These are phyloP conservation scores for Oryza brachyantha DNA, from an alignment of 176 grass and related monocot species.

Conservation along the genomic window DNA sequence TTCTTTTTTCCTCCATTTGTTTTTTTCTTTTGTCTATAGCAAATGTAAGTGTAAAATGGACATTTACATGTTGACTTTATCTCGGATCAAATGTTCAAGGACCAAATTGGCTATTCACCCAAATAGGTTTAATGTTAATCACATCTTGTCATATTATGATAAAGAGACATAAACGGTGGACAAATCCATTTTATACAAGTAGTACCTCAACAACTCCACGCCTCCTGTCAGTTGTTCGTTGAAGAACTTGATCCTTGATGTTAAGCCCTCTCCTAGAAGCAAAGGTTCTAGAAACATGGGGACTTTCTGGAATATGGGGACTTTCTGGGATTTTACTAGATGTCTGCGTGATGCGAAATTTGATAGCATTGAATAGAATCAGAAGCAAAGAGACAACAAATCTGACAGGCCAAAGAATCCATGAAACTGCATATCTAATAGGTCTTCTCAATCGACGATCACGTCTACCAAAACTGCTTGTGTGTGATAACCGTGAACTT, in stretches of 20 bases:
- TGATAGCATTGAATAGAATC: constrained; percentile 59
- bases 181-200: constrained; percentile 3
- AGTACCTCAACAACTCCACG: constrained; percentile 95
- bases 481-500: constrained; percentile 69
- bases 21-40: too few relatives aligned
- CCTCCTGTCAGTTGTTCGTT: constrained; percentile 73
- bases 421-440: constrained; percentile 68
- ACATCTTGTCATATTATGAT: too few relatives aligned
- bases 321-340: constrained; percentile 31
- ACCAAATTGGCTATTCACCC: too few relatives aligned
- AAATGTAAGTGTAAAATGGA: too few relatives aligned
- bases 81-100: too few relatives aligned
- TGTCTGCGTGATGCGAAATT: constrained; percentile 39
- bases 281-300: constrained; percentile 32
- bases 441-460: constrained; percentile 58
- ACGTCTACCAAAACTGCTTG: constrained; percentile 62
- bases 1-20: too few relatives aligned
- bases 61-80: too few relatives aligned
- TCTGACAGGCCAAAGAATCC: constrained; percentile 81
- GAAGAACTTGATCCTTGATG: constrained; percentile 77
- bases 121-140: too few relatives aligned
- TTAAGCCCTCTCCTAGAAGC: constrained; percentile 44
- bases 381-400: constrained; percentile 52
- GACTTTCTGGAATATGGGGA: too few relatives aligned
- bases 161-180: not conserved